A percentile compares a stretch with the other conserved stretches of the same genome.
Evolutionary conservation across 108 stramenopile species (phyloP).

Genomic region (Nitzschia sp.): DNA sequence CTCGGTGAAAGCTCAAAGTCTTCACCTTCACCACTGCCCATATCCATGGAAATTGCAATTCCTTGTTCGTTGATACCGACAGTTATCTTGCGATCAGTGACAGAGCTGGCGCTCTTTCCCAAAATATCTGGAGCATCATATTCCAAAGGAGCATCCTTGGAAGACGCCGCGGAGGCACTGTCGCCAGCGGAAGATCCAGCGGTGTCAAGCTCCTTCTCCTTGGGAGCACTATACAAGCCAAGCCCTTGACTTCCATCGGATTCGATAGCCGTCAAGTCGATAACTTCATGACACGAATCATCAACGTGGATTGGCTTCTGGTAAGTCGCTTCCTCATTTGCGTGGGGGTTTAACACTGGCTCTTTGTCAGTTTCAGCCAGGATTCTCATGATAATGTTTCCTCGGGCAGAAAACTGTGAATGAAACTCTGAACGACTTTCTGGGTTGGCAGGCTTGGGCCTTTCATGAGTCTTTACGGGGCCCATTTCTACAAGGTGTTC

Average conservation of each 20-base stretch:
- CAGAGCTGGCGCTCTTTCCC: neutral
- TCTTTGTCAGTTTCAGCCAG: neutral
- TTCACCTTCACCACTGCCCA: no score
- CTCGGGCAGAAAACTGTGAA: neutral
- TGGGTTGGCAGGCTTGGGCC: neutral
- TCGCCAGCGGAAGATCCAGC: neutral
- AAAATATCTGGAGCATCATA: slow-evolving; percentile 4
- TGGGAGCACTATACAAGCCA: neutral
- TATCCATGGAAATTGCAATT: neutral
- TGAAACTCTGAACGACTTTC: neutral
- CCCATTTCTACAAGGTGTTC: neutral
- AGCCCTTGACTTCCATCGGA: neutral
- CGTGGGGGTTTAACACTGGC: neutral
- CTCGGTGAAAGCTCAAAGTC: no score
- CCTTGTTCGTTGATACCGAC: neutral
- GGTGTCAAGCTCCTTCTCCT: neutral
- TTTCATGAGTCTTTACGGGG: neutral
- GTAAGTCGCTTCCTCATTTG: neutral
- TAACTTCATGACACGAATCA: slow-evolving; percentile 7
- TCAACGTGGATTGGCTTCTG: neutral
- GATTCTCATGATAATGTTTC: slow-evolving; percentile 17
- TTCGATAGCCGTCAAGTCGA: slow-evolving; percentile 8
- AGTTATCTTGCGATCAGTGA: neutral
- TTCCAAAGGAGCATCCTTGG: neutral
- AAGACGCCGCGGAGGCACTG: neutral